Conservation (phyloP, 768 basidiomycete genomes). For the Megacollybia marginata region DNA sequence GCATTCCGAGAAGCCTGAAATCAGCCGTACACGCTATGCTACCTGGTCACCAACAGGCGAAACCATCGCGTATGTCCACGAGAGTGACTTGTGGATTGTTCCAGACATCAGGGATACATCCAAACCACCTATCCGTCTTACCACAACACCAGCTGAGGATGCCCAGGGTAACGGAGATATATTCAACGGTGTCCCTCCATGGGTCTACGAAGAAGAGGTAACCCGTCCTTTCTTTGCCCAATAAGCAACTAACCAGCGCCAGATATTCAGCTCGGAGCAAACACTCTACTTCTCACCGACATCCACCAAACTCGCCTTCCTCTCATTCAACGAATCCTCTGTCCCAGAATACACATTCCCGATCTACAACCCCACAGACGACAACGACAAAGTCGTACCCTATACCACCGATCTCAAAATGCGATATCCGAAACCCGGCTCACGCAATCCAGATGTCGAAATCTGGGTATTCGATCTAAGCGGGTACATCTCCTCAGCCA, state of each 20-base stretch:
- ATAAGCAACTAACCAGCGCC: no score
- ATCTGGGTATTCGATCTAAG: slow-evolving; percentile 78
- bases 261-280: slow-evolving; percentile 46
- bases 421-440: slow-evolving; percentile 87
- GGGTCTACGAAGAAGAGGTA: slow-evolving; percentile 97
- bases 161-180: slow-evolving; percentile 71
- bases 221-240: no score
- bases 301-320: slow-evolving; percentile 69
- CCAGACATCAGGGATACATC: slow-evolving; percentile 54
- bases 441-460: slow-evolving; percentile 79
- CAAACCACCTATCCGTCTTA: slow-evolving; percentile 16
- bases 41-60: slow-evolving; percentile 84
- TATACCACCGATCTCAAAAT: slow-evolving; percentile 70
- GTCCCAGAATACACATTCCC: slow-evolving; percentile 87
- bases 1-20: no score
- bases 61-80: slow-evolving; percentile 78
- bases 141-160: slow-evolving; percentile 68
- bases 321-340: slow-evolving; percentile 79
- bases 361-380: slow-evolving; percentile 80
- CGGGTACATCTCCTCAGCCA: slow-evolving; percentile 27
- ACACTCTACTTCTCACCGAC: slow-evolving; percentile 93
- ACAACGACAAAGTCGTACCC: slow-evolving; percentile 64
- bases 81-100: slow-evolving; percentile 86
- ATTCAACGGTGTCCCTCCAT: slow-evolving; percentile 94
- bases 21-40: slow-evolving; percentile 56